Evolutionary conservation across 2,329 filamentous ascomycete species (phyloP), one percentile per base, ranked within the genome.

Genomic region (Geoglossum cookeanum): DNA sequence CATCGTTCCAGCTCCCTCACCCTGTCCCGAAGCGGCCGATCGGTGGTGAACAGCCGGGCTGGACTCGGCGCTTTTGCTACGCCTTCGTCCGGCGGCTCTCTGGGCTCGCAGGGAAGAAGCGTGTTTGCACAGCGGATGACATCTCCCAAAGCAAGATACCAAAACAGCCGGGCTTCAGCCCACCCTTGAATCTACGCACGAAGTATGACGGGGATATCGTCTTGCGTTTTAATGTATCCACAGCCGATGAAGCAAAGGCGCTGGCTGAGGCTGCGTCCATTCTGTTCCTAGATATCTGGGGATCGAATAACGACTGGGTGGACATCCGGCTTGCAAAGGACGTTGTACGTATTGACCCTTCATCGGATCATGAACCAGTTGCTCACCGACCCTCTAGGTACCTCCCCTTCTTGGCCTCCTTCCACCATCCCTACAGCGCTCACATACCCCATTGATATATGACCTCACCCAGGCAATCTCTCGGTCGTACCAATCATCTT

Each of bases 231-330:
- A 87, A 85, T 65, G 73, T 96, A 57, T 82, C 78, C 60, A 81
- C 78, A 30, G 69, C 75, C 2, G 76, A 81, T 22, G 86, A 94
- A 65, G 83, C 86, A 59, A 70, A 72, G 37, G 83, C 83, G 1
- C 73, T 95, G 58, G 77, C 82, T n/a, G 78, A 85, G 58, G 88
- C 87, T 2, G 77, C 83, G 0, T 77, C 85, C 60, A 79, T 81
- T 17, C 77, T 96, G 29, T 84, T 92, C 63, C 74, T 97, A 47
- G 92, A 98, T 66, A 79, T 97, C 1, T 98, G 92, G 92, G 84
- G 87, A 27, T 88, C 86, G 63, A 85, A 83, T 4, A 75, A 81
- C 17, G 78, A 87, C 59, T 92, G 85, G 74, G 86, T 92, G 30
- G 92, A 98, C 67, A 83, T 97, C 56, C 78, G 87, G 47, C 70